A percentile compares a stretch with the other conserved stretches of the same genome.
Evolutionary conservation across 257 asterid genomes (phyloP).

Genomic region (Solanum commersonii): DNA sequence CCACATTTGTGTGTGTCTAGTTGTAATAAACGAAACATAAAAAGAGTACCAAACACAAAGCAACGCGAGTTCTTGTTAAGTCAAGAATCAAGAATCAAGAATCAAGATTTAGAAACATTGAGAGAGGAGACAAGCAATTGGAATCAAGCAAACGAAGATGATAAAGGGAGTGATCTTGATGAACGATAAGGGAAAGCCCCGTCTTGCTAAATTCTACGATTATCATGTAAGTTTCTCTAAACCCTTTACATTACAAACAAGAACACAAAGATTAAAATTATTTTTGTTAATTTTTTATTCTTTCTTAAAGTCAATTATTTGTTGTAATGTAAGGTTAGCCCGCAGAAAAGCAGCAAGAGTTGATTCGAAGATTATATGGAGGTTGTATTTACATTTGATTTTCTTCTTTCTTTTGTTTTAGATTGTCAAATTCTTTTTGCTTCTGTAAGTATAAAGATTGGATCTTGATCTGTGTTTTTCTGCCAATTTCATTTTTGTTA

Average conservation of each 20-base stretch:
- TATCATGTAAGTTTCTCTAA: conserved; percentile 42
- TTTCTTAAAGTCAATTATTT: background rate
- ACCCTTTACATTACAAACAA: background rate
- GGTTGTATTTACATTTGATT: conserved; percentile 20
- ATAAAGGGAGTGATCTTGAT: conserved; percentile 81
- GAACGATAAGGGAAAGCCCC: conserved; percentile 94
- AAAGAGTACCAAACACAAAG: background rate
- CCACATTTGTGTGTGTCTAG: background rate
- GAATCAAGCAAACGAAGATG: conserved; percentile 23
- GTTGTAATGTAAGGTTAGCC: conserved; percentile 35
- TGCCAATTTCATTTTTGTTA: background rate
- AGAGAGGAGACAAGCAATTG: background rate
- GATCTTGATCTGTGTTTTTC: background rate
- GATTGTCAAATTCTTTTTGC: background rate
- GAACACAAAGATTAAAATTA: background rate
- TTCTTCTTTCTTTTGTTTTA: background rate
- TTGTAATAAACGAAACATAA: background rate
- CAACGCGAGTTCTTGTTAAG: background rate
- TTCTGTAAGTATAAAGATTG: background rate
- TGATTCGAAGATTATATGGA: conserved; percentile 67
- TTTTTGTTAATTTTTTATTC: background rate
- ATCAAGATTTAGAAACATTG: background rate
- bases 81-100: background rate
- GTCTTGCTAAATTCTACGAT: conserved; percentile 79
- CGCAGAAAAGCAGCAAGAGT: conserved; percentile 89